Evolutionary conservation across 1,284 basidiomycete genomes (phyloP).

Genomic region (Butyriboletus regius): DNA sequence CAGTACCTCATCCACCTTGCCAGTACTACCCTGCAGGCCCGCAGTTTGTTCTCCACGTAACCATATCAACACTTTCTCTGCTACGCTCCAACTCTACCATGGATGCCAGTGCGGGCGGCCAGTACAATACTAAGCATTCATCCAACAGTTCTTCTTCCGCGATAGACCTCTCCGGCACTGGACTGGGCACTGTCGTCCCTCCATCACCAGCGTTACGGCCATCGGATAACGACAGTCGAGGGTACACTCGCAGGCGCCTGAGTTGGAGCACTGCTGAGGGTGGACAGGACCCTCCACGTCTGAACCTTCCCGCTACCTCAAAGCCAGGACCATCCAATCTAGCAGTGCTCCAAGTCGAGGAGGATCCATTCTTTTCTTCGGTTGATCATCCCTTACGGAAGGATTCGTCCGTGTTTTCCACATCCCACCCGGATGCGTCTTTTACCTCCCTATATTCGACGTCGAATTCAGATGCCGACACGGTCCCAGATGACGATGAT

Average conservation of each 20-base stretch:
- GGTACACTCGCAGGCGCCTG: conserved; percentile 44
- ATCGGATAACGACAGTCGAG: conserved; percentile 32
- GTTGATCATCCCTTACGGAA: conserved; percentile 26
- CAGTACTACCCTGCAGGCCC: too few relatives aligned
- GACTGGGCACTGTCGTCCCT: conserved; percentile 39
- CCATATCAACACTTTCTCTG: neutral
- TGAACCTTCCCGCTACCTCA: conserved; percentile 23
- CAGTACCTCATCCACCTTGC: too few relatives aligned
- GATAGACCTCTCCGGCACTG: conserved; percentile 47
- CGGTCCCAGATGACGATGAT: conserved; percentile 51
- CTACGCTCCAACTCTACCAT: conserved; percentile 4
- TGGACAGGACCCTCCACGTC: conserved; percentile 41
- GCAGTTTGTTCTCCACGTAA: neutral
- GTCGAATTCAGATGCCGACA: conserved; percentile 38
- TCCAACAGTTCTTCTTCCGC: conserved; percentile 44
- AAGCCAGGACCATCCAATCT: conserved; percentile 18
- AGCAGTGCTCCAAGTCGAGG: conserved; percentile 22
- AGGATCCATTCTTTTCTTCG: conserved; percentile 44
- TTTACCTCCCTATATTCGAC: conserved; percentile 46
- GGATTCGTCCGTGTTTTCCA: conserved; percentile 29
- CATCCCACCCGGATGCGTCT: conserved; percentile 42
- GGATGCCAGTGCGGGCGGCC: conserved; percentile 10
- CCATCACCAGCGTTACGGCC: conserved; percentile 47
- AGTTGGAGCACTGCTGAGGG: conserved; percentile 50
- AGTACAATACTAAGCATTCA: conserved; percentile 9